A percentile compares a stretch with the other conserved stretches of the same genome.
Conservation (phyloP, 1,139 yeast genomes). For the Pichia sp. region DNA sequence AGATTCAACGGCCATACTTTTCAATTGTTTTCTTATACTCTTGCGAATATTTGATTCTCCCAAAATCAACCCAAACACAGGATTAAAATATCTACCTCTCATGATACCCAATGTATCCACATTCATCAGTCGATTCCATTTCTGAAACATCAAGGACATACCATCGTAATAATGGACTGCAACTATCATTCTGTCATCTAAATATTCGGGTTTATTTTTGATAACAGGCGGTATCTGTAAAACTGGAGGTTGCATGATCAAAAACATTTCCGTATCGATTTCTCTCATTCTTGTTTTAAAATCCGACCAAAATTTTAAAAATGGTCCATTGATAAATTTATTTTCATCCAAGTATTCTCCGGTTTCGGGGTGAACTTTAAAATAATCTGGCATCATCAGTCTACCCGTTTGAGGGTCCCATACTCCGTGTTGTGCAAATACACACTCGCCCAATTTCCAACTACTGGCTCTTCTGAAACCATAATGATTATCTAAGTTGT, state of each 20-base stretch:
- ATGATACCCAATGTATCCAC: conserved; percentile 92
- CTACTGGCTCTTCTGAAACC: conserved; percentile 62
- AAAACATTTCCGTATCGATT: conserved; percentile 46
- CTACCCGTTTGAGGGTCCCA: conserved; percentile 53
- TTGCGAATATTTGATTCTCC: conserved; percentile 80
- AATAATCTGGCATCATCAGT: conserved; percentile 49
- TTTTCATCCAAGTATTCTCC: conserved; percentile 47
- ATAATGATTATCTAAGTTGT: conserved; percentile 56
- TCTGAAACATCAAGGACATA: conserved; percentile 83
- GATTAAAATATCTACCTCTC: conserved; percentile 72
- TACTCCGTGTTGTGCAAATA: conserved; percentile 76
- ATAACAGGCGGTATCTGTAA: conserved; percentile 75
- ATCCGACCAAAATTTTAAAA: conserved; percentile 53
- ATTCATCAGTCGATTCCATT: conserved; percentile 62
- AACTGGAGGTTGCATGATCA: conserved; percentile 83
- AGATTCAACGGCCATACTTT: conserved; percentile 64
- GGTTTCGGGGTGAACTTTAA: conserved; percentile 40
- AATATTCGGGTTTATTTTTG: conserved; percentile 44
- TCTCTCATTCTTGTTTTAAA: conserved; percentile 51
- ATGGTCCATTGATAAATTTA: conserved; percentile 62
- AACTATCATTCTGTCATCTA: conserved; percentile 67
- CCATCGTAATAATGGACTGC: conserved; percentile 96
- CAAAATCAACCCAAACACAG: conserved; percentile 72
- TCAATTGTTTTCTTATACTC: conserved; percentile 65
- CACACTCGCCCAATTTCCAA: conserved; percentile 76